Conservation (phyloP, 2,329 filamentous ascomycete species). For the Pyrenochaeta sp. region DNA sequence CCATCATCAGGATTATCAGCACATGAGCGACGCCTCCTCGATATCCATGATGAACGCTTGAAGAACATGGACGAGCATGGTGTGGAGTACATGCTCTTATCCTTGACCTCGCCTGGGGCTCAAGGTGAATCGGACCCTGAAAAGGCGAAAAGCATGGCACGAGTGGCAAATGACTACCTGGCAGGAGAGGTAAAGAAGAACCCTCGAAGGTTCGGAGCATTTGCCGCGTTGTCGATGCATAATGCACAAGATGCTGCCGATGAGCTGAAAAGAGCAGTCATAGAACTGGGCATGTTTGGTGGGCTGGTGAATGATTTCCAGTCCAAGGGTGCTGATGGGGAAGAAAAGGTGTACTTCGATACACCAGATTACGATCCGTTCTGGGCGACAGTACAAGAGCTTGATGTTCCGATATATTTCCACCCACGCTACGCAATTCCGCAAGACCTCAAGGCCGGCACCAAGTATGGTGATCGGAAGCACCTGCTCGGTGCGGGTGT, state of each 20-base stretch:
- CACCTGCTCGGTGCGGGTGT: constrained; percentile 42
- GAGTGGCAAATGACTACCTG: constrained; percentile 39
- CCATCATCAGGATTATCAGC: constrained; percentile 29
- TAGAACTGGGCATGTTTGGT: constrained; percentile 66
- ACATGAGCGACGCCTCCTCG: constrained; percentile 33
- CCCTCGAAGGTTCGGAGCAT: constrained; percentile 33
- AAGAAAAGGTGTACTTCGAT: constrained; percentile 45
- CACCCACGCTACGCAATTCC: constrained; percentile 43
- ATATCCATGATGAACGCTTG: constrained; percentile 39
- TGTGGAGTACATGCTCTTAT: constrained; percentile 42
- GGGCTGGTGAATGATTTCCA: constrained; percentile 60
- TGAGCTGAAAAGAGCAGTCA: constrained; percentile 40
- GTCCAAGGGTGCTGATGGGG: constrained; percentile 37
- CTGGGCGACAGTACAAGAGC: constrained; percentile 42
- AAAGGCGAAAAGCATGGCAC: constrained; percentile 34
- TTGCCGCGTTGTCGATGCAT: constrained; percentile 43
- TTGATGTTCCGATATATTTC: constrained; percentile 47
- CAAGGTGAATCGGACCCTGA: constrained; percentile 35
- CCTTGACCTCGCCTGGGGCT: constrained; percentile 37
- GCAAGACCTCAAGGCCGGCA: constrained; percentile 34
- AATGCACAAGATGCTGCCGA: constrained; percentile 41
- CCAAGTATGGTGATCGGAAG: constrained; percentile 39
- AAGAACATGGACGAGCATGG: constrained; percentile 40
- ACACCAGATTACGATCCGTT: constrained; percentile 42
- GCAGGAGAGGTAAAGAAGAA: constrained; percentile 37